Evolutionary conservation across 495 filamentous ascomycete species (phyloP).

Genomic region (Xylaria palmicola): DNA sequence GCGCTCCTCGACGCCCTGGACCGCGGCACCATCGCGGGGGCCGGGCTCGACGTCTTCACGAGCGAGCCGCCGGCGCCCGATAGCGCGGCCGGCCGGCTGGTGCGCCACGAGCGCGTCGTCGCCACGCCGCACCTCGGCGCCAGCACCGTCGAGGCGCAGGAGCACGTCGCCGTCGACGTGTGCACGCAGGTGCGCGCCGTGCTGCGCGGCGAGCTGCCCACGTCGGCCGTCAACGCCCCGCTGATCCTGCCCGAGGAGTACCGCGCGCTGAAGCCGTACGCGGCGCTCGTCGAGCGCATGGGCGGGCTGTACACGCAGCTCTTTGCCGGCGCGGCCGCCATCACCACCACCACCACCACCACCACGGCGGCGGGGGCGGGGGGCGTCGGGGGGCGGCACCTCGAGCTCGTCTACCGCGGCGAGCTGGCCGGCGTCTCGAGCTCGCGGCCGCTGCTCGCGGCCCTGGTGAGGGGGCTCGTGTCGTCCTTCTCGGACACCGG

Average conservation of each 20-base stretch:
- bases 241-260: conserved; percentile 73
- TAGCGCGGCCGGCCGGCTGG: conserved; percentile 53
- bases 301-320: conserved; percentile 70
- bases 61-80: conserved; percentile 60
- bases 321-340: conserved; percentile 41
- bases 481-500: conserved; percentile 56
- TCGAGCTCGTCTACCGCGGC: conserved; percentile 69
- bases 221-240: conserved; percentile 69
- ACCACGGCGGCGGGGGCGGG: no score
- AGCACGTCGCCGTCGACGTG: conserved; percentile 72
- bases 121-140: conserved; percentile 73
- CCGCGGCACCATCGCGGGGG: conserved; percentile 65
- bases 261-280: conserved; percentile 66
- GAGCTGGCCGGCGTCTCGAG: conserved; percentile 60
- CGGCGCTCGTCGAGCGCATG: conserved; percentile 66
- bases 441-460: conserved; percentile 68
- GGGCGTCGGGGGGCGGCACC: conserved; percentile 51
- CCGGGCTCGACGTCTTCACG: conserved; percentile 74
- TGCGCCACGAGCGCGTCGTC: conserved; percentile 62
- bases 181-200: conserved; percentile 71
- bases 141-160: conserved; percentile 72
- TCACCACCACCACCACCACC: no score
- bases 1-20: conserved; percentile 67
- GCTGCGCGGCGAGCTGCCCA: conserved; percentile 62
- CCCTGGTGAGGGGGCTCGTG: conserved; percentile 66